Base-by-base conservation (phyloP, 805 yeast genomes). In the Candida vaughaniae region DNA sequence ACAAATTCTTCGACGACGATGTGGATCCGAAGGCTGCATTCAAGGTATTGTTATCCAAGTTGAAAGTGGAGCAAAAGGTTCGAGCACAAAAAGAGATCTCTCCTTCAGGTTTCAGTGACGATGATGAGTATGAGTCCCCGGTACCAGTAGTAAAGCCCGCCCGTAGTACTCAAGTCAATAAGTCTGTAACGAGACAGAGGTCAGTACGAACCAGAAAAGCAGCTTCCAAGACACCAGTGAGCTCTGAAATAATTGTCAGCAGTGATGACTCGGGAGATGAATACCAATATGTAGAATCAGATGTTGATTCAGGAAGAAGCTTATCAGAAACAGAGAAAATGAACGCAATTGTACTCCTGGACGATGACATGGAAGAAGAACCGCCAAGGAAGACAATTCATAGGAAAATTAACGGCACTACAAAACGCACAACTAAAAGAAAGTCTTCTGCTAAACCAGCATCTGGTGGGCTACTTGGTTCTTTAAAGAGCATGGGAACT, bases 21-120 rank as follows among this genome's bases (percentile, higher is more conserved):
- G 61, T 58, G 7, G 46, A 41, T 19, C 46, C 60, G 7, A 53
- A 46, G 23, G 45, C 47, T 30, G 72, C 66, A n/a, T 67, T 76
- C 45, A 70, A 69, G 42, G 51, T 56, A 14, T 55, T 75, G n/a
- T 53, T 76, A 35, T 60, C 62, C 28, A 64, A 67, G 42, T 64
- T 74, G 3, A 69, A 69, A 22, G 34, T 25, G 15, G 46, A 45
- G 9, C 37, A 40, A 5, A 37, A 28, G 26, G 10, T 6, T 10
- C 11, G 16, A 12, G 37, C 16, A 10, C 8, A n/a, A n/a, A n/a
- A n/a, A n/a, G n/a, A n/a, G n/a, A n/a, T n/a, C n/a, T n/a, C n/a
- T n/a, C n/a, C n/a, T n/a, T n/a, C n/a, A n/a, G n/a, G n/a, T n/a
- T n/a, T n/a, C n/a, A n/a, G n/a, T n/a, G n/a, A n/a, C n/a, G n/a